Evolutionary conservation across 148 eudicot species (phyloP).

Genomic region (Suaeda aralocaspica): DNA sequence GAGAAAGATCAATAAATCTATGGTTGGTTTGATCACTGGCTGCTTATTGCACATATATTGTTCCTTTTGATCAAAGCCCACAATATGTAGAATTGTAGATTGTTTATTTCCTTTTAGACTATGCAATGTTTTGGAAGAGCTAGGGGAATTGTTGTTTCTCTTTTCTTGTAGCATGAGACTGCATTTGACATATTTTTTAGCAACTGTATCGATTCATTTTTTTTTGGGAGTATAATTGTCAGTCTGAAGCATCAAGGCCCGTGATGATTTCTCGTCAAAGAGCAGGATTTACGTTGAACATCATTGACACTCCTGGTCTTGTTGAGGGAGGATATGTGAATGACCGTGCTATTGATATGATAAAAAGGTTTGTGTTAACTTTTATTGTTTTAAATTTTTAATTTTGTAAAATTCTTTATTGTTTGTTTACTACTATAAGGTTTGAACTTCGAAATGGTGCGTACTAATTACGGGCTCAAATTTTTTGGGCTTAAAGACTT

Average conservation of each 20-base stretch:
- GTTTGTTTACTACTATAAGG: background rate
- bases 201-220: background rate
- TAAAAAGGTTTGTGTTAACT: slow-evolving; percentile 56
- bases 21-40: no score
- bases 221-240: slow-evolving; percentile 10
- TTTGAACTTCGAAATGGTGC: no score
- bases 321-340: slow-evolving; percentile 97
- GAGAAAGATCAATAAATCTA: no score
- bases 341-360: slow-evolving; percentile 64
- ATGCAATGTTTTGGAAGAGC: no score
- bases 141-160: no score
- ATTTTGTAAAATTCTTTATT: background rate
- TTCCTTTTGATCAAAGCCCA: no score
- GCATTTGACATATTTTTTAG: background rate
- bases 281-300: slow-evolving; percentile 82
- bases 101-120: no score
- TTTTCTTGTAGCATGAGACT: background rate
- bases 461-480: no score
- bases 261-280: slow-evolving; percentile 84
- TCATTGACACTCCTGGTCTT: slow-evolving; percentile 93
- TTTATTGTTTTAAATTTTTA: slow-evolving; percentile 6
- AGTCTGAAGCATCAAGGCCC: slow-evolving; percentile 89
- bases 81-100: no score
- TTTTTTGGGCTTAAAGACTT: no score
- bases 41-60: no score